Percentiles rank a stretch among this genome's conserved stretches.
phyloP scores from a whole-genome alignment of 192 early-diverging fungal genomes.

The Coemansia sp. region DNA sequence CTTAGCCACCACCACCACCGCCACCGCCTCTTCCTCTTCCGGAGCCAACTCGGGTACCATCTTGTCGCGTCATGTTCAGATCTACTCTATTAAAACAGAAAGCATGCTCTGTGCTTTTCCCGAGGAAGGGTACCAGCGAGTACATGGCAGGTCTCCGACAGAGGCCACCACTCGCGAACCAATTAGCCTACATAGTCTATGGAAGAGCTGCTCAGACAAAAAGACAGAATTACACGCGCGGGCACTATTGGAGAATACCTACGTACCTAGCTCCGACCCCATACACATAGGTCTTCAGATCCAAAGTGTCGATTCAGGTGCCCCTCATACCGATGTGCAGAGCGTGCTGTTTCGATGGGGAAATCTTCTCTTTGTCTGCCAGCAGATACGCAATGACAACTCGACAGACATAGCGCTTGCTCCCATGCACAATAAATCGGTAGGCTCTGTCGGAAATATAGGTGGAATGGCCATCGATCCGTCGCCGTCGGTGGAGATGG shows the following conservation, averaged over 20 bases:
- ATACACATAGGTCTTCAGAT: constrained; percentile 38
- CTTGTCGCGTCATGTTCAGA: constrained; percentile 44
- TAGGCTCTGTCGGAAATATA: neutral
- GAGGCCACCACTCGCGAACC: constrained; percentile 20
- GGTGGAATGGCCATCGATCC: neutral
- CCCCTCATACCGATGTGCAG: constrained; percentile 21
- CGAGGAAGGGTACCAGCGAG: constrained; percentile 37
- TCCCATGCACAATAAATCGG: neutral
- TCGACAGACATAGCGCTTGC: constrained; percentile 10
- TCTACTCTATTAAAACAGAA: constrained; percentile 39
- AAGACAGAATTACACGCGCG: constrained; percentile 18
- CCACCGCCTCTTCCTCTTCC: constrained; percentile 2
- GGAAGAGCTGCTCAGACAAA: constrained; percentile 29
- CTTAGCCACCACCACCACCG: neutral
- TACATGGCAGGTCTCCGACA: constrained; percentile 20
- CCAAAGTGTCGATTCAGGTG: constrained; percentile 4
- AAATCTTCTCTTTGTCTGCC: constrained; percentile 46
- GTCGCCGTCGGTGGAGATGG: constrained; percentile 1
- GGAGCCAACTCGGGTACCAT: constrained; percentile 9
- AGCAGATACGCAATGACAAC: constrained; percentile 39
- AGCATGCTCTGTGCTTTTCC: constrained; percentile 47
- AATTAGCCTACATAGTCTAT: constrained; percentile 19
- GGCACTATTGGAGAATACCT: constrained; percentile 20
- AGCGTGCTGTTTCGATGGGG: constrained; percentile 52
- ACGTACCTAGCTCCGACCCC: constrained; percentile 25